Evolutionary conservation across 2,329 filamentous ascomycete genomes (phyloP), one percentile per base, ranked within the genome.

Genomic region (Fusarium sp.): DNA sequence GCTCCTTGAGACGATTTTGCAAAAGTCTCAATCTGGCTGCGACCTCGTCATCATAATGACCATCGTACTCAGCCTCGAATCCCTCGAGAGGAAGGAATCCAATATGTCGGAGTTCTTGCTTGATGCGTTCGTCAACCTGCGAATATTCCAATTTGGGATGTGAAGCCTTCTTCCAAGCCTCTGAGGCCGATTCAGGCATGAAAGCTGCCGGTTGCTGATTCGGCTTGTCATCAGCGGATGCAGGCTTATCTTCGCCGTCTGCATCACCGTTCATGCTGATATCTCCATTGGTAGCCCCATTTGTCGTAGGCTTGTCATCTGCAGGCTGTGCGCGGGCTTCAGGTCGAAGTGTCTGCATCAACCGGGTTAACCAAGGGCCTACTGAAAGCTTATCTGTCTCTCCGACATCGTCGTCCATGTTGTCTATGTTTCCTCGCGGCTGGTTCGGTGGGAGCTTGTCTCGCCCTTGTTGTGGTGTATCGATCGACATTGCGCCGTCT

Each of bases 21-120:
- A 99, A 86, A 27, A 94, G 89, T 14, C 96, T 94, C 26, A 99
- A 85, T 23, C 96, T 92, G 52, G 93, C 95, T 10, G 95, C 93
- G 41, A 99, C 93, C 80, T 98, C 95, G 79, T 99, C 96, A 78
- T 99, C 96, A 74, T 91, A 94, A 79, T 97, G 93, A 1, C 90
- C 92, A 76, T 97, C 93, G 81, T 95, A 98, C 71, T 97, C 93
- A 14, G 92, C 91, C 38, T 86, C 85, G 45, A 85, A 85, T 30
- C 80, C 81, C 55, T 93, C 92, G 7, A 87, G 84, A 0, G 92
- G 90, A 18, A 98, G 85, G 75, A 99, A 93, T 14, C 96, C 96
- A 66, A 97, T 93, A 81, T 97, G 93, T 17, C 92, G 91, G 20
- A 99, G 88, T 79, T 99, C 96, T 76, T 94, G 92, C 81, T 97